Evolutionary conservation across 2,329 filamentous ascomycete species (phyloP).

Genomic region (Cytospora leucostoma): DNA sequence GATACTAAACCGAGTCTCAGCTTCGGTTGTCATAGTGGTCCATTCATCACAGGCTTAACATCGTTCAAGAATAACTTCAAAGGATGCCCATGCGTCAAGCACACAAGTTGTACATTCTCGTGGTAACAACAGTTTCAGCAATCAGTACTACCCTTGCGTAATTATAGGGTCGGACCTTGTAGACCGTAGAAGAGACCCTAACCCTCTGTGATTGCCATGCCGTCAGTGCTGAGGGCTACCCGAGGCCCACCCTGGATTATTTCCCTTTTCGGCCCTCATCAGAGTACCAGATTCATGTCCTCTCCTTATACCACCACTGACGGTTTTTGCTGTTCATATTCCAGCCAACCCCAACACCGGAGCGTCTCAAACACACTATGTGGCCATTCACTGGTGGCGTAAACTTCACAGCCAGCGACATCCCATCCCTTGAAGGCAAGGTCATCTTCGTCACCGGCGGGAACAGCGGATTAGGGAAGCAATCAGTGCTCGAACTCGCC

Average conservation of each 20-base stretch:
- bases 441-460: constrained; percentile 52
- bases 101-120: too few relatives aligned
- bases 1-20: not conserved
- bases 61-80: not conserved
- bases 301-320: not conserved
- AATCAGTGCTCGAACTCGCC: constrained; percentile 45
- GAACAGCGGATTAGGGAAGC: constrained; percentile 51
- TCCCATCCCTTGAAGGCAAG: constrained; percentile 43
- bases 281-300: too few relatives aligned
- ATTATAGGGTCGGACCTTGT: too few relatives aligned
- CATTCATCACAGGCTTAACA: not conserved
- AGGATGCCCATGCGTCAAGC: not conserved
- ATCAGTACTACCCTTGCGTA: too few relatives aligned
- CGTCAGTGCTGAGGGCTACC: too few relatives aligned
- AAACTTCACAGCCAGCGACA: constrained; percentile 40
- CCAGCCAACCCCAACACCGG: not conserved
- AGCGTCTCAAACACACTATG: constrained; percentile 1
- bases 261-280: too few relatives aligned
- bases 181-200: too few relatives aligned
- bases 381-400: constrained; percentile 22
- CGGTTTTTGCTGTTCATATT: not conserved
- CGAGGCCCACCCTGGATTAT: too few relatives aligned
- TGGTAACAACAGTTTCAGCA: too few relatives aligned
- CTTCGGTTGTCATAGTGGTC: not conserved
- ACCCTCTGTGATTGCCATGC: too few relatives aligned